phyloP scores from a whole-genome alignment of 345 rosid species.

The Schrenkiella parvula region DNA sequence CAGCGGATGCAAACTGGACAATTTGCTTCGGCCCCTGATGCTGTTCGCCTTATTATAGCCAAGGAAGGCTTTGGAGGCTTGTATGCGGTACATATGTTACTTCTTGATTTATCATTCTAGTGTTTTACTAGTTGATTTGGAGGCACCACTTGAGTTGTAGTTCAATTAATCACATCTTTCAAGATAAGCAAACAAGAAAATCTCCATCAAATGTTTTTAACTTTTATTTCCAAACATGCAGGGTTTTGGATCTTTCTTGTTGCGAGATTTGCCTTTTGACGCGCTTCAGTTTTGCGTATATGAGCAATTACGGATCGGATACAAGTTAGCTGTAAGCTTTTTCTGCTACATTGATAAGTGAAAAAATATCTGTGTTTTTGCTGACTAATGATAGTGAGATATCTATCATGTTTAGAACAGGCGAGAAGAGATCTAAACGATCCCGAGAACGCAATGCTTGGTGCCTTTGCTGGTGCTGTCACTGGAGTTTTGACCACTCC shows the following conservation, averaged over 20 bases:
- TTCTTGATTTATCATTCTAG: not conserved
- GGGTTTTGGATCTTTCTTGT: constrained; percentile 87
- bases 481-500: constrained; percentile 77
- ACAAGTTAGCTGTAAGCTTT: constrained; percentile 68
- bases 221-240: constrained; percentile 35
- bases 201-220: not conserved
- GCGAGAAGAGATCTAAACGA: constrained; percentile 74
- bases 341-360: not conserved
- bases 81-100: constrained; percentile 51
- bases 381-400: not conserved
- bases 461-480: constrained; percentile 88
- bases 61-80: constrained; percentile 66
- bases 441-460: constrained; percentile 75
- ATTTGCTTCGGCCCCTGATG: constrained; percentile 60
- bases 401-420: constrained; percentile 38
- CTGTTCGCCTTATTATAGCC: constrained; percentile 56
- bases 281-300: constrained; percentile 90
- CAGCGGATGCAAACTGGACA: constrained; percentile 79
- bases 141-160: not conserved
- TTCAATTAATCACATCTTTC: not conserved
- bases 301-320: constrained; percentile 81
- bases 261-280: constrained; percentile 94
- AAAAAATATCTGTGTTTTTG: not conserved
- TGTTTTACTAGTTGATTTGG: not conserved
- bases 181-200: not conserved